These are phyloP conservation scores for Fusarium napiforme DNA, from an alignment of 2,329 filamentous ascomycete species.

Conservation along the genomic window DNA sequence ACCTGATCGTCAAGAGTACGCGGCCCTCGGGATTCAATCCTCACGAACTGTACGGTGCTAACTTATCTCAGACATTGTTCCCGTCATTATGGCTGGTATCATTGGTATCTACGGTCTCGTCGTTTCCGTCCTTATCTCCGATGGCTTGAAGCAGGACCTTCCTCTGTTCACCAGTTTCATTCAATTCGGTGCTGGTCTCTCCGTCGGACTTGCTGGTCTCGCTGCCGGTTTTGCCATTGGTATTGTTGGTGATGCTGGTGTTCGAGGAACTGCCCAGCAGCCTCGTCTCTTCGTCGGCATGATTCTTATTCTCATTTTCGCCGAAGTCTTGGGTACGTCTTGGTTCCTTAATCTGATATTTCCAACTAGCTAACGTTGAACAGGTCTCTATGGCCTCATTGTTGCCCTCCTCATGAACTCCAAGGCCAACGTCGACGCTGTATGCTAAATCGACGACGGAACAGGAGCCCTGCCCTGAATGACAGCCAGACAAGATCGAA, in stretches of 20 bases:
- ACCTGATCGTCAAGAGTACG: conserved; percentile 99
- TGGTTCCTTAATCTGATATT: not conserved
- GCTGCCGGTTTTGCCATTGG: conserved; percentile 88
- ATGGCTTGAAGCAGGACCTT: conserved; percentile 76
- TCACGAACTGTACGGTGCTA: conserved; percentile 23
- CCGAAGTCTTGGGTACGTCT: conserved; percentile 91
- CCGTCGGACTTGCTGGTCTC: conserved; percentile 84
- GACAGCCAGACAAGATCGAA: conserved; percentile 52
- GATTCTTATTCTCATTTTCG: conserved; percentile 99
- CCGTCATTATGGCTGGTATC: conserved; percentile 99
- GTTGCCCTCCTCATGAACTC: conserved; percentile 99
- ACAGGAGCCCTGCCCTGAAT: conserved; percentile 21
- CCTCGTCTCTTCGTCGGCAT: conserved; percentile 93
- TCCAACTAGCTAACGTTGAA: conserved; percentile 36
- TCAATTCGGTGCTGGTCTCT: conserved; percentile 84
- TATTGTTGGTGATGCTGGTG: conserved; percentile 90
- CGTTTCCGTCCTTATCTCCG: conserved; percentile 87
- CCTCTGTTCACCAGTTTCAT: conserved; percentile 86
- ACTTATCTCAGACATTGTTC: conserved; percentile 83
- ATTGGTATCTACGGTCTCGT: conserved; percentile 98
- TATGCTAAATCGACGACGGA: conserved; percentile 54
- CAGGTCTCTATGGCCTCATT: conserved; percentile 98
- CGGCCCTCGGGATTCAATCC: conserved; percentile 15
- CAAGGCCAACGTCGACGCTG: conserved; percentile 75
- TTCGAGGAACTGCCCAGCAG: conserved; percentile 86